A percentile compares a stretch with the other conserved stretches of the same genome.
phyloP scores from a whole-genome alignment of 1,284 basidiomycete genomes.

The Puccinia triticina region DNA sequence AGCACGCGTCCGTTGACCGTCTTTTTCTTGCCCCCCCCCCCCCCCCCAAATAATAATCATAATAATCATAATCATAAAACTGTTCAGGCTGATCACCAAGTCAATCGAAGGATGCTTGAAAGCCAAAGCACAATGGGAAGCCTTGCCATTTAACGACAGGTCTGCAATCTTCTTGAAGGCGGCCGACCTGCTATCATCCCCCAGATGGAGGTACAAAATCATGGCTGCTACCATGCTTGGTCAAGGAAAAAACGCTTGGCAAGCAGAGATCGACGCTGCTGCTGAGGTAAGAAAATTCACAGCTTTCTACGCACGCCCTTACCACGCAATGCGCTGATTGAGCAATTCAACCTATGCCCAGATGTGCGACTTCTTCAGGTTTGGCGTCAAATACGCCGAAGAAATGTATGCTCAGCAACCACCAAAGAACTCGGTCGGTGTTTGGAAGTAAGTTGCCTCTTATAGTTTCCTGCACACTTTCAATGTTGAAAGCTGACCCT shows the following conservation, averaged over 20 bases:
- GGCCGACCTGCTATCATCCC: conserved; percentile 52
- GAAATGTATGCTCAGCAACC: conserved; percentile 91
- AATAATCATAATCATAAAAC: too few species aligned
- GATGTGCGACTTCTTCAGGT: conserved; percentile 92
- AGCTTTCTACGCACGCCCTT: background rate
- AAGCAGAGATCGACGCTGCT: conserved; percentile 98
- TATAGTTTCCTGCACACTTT: background rate
- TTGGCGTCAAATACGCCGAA: conserved; percentile 94
- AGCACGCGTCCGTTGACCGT: background rate
- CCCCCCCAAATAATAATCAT: too few species aligned
- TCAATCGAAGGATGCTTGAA: conserved; percentile 87
- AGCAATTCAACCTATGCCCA: conserved; percentile 57
- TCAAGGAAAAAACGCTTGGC: conserved; percentile 99
- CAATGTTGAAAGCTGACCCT: conserved; percentile 10
- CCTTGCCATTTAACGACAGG: conserved; percentile 90
- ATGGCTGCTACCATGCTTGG: conserved; percentile 97
- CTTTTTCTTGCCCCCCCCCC: background rate
- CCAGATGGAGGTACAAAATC: conserved; percentile 75
- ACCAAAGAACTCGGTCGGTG: conserved; percentile 77
- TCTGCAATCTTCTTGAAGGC: conserved; percentile 94
- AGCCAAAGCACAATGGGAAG: conserved; percentile 86
- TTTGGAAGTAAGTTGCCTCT: conserved; percentile 80
- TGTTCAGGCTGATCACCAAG: conserved; percentile 65
- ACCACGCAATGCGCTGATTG: background rate
- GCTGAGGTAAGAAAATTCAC: conserved; percentile 79